Conservation (phyloP, 2,329 filamentous ascomycete species). For the Aspergillus brunneoviolaceus region DNA sequence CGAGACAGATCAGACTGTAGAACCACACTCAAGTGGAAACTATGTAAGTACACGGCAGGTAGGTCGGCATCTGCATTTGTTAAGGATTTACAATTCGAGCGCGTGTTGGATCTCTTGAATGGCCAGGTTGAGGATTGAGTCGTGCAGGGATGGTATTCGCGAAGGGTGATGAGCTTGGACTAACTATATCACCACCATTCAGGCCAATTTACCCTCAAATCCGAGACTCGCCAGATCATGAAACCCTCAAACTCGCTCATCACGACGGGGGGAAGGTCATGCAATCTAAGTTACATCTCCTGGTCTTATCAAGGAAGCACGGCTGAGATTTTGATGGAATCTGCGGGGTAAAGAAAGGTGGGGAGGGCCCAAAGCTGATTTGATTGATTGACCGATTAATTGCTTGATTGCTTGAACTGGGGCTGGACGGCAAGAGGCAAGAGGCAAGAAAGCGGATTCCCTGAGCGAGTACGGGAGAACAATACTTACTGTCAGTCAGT, state of each 20-base stretch:
- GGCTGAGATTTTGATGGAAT: neutral
- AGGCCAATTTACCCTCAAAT: neutral
- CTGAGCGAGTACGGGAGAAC: too few relatives aligned
- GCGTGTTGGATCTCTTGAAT: neutral
- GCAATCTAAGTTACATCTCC: neutral
- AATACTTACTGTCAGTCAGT: too few relatives aligned
- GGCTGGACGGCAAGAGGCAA: neutral
- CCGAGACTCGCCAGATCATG: neutral
- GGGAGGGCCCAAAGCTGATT: conserved; percentile 2
- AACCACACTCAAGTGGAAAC: neutral
- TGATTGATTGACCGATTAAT: neutral
- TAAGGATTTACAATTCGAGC: neutral
- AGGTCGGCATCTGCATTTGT: neutral
- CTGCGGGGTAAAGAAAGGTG: conserved; percentile 5
- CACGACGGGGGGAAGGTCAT: neutral
- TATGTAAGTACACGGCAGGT: neutral
- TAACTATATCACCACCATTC: neutral
- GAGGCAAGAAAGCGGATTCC: neutral
- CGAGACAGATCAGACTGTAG: conserved; percentile 4
- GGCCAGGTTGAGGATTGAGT: neutral
- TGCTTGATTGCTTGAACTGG: neutral
- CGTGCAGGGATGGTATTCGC: neutral
- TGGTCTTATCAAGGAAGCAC: neutral
- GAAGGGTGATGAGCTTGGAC: neutral
- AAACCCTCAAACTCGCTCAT: neutral